Conservation (phyloP, 2,329 filamentous ascomycete species). For the Aspergillus amoenus region DNA sequence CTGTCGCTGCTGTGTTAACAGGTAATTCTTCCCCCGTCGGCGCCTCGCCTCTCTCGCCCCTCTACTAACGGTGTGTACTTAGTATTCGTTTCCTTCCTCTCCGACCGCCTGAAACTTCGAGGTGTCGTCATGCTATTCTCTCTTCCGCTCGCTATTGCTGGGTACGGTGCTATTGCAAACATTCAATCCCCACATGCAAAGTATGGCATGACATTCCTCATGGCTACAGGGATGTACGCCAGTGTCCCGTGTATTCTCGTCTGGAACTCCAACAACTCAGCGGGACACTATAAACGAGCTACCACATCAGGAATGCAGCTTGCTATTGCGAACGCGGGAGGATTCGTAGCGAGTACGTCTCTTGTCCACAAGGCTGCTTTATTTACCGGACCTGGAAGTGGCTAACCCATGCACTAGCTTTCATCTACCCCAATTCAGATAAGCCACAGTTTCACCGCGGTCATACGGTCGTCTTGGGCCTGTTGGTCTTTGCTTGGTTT, state of each 20-base stretch:
- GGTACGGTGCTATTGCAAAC: slow-evolving; percentile 64
- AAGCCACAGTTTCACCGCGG: slow-evolving; percentile 60
- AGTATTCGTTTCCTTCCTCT: slow-evolving; percentile 52
- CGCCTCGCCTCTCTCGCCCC: slow-evolving; percentile 7
- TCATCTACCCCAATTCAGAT: slow-evolving; percentile 60
- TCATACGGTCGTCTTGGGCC: slow-evolving; percentile 60
- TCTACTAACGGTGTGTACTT: neutral
- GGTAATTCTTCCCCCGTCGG: slow-evolving; percentile 31
- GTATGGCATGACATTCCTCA: slow-evolving; percentile 67
- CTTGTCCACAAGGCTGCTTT: neutral
- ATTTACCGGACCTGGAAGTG: slow-evolving; percentile 1
- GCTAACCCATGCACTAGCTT: slow-evolving; percentile 40
- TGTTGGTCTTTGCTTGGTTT: slow-evolving; percentile 64
- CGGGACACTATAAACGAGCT: slow-evolving; percentile 68
- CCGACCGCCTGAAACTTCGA: slow-evolving; percentile 60
- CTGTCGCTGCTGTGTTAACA: slow-evolving; percentile 57
- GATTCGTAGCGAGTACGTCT: slow-evolving; percentile 60
- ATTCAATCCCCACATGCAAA: slow-evolving; percentile 52
- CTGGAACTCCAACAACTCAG: slow-evolving; percentile 68
- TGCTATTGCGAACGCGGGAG: slow-evolving; percentile 65
- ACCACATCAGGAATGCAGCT: slow-evolving; percentile 66
- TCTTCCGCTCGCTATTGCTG: slow-evolving; percentile 63
- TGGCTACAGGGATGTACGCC: slow-evolving; percentile 64
- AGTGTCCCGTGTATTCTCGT: slow-evolving; percentile 63
- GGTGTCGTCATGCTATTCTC: slow-evolving; percentile 64